phyloP scores from a whole-genome alignment of 306 rosid species.

The Trifolium repens region DNA sequence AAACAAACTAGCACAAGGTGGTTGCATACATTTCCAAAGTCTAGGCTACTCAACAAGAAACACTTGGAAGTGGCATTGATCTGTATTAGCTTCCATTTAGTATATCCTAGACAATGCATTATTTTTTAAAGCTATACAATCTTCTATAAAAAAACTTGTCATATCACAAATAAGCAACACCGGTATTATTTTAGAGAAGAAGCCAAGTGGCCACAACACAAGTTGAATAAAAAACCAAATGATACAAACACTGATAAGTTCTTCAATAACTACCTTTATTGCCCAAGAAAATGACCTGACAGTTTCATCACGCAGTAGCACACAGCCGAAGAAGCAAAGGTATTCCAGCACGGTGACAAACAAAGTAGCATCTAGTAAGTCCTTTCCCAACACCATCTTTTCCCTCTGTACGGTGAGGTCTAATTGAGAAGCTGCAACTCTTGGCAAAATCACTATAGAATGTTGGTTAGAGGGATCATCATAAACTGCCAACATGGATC shows the following conservation, averaged over 20 bases:
- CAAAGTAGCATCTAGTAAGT: too few species aligned
- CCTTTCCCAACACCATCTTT: too few species aligned
- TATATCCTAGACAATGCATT: constrained; percentile 10
- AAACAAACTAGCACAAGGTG: constrained; percentile 12
- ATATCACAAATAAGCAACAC: constrained; percentile 1
- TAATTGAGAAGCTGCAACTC: too few species aligned
- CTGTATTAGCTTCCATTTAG: constrained; percentile 11
- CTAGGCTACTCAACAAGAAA: constrained; percentile 17
- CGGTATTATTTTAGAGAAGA: constrained; percentile 31
- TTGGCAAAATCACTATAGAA: too few species aligned
- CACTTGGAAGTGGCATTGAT: constrained; percentile 24
- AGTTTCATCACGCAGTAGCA: constrained; percentile 82
- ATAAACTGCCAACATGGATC: too few species aligned
- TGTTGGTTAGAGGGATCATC: too few species aligned
- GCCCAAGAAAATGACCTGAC: constrained; percentile 89
- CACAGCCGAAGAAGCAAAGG: constrained; percentile 97
- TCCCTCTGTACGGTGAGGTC: too few species aligned
- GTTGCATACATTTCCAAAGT: constrained; percentile 9
- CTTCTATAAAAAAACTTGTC: constrained; percentile 25
- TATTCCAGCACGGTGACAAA: too few species aligned
- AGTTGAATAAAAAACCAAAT: constrained; percentile 35
- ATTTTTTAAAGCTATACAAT: constrained; percentile 29
- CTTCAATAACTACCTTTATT: constrained; percentile 66
- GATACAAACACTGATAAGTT: constrained; percentile 12
- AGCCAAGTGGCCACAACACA: constrained; percentile 19